Percentiles rank a stretch among this genome's conserved stretches.
phyloP scores from a whole-genome alignment of 2,329 filamentous ascomycete genomes.

The Diaporthe citri region DNA sequence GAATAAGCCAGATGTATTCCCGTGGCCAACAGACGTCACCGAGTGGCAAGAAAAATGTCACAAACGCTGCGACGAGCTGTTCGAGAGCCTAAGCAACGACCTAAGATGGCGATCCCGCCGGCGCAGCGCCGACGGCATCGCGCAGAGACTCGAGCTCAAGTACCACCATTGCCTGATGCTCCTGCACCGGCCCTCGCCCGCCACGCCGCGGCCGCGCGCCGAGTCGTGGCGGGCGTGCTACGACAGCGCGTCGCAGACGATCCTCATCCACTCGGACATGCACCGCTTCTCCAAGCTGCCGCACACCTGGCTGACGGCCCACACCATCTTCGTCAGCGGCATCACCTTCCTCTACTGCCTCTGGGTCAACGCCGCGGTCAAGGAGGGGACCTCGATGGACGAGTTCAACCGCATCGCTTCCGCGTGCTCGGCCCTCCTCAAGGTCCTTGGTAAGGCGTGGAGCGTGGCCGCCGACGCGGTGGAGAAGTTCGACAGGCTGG shows the following conservation, averaged over 20 bases:
- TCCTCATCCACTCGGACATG: slow-evolving; percentile 47
- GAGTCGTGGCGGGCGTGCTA: slow-evolving; percentile 47
- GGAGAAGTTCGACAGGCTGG: slow-evolving; percentile 47
- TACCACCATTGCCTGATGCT: slow-evolving; percentile 49
- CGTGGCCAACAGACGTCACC: slow-evolving; percentile 44
- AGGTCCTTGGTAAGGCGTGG: slow-evolving; percentile 44
- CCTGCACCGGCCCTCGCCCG: slow-evolving; percentile 48
- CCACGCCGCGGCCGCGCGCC: slow-evolving; percentile 44
- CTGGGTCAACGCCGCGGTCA: slow-evolving; percentile 39
- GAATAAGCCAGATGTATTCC: slow-evolving; percentile 44
- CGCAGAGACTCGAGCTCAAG: slow-evolving; percentile 48
- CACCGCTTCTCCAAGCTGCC: slow-evolving; percentile 47
- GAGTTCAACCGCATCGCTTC: slow-evolving; percentile 36
- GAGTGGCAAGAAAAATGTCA: slow-evolving; percentile 43
- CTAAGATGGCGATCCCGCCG: slow-evolving; percentile 16
- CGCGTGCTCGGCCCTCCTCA: slow-evolving; percentile 43
- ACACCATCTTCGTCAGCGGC: slow-evolving; percentile 49
- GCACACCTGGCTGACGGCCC: slow-evolving; percentile 48
- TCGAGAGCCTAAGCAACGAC: slow-evolving; percentile 24
- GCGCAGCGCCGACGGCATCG: slow-evolving; percentile 39
- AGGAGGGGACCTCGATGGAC: slow-evolving; percentile 5
- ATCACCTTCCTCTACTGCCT: slow-evolving; percentile 48
- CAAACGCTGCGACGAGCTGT: slow-evolving; percentile 40
- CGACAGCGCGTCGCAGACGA: slow-evolving; percentile 46
- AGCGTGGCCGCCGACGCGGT: slow-evolving; percentile 53